A percentile compares a stretch with the other conserved stretches of the same genome.
Conservation (phyloP, 2,329 filamentous ascomycete species). For the Periconia digitata region DNA sequence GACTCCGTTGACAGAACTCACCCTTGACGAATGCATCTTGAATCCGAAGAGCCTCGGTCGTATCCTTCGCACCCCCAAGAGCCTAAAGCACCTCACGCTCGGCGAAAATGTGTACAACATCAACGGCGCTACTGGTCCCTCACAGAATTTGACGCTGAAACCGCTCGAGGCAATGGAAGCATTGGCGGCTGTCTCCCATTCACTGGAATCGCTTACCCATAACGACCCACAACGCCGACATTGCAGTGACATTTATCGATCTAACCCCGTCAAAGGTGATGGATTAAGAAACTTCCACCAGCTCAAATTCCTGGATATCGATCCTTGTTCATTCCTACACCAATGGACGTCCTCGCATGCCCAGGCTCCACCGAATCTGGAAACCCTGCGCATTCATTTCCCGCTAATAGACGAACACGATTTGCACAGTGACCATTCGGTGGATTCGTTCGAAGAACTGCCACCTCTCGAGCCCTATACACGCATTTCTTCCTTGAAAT, state of each 20-base stretch:
- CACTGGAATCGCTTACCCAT: slow-evolving; percentile 32
- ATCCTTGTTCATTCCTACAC: slow-evolving; percentile 34
- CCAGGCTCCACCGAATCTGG: slow-evolving; percentile 31
- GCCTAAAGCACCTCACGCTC: slow-evolving; percentile 33
- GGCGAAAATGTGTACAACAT: slow-evolving; percentile 38
- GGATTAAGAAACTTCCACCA: slow-evolving; percentile 35
- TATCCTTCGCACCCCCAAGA: slow-evolving; percentile 31
- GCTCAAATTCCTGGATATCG: slow-evolving; percentile 32
- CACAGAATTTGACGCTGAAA: slow-evolving; percentile 19
- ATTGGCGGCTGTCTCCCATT: slow-evolving; percentile 30
- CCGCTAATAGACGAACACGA: slow-evolving; percentile 4
- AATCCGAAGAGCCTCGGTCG: slow-evolving; percentile 21
- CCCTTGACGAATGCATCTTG: slow-evolving; percentile 41
- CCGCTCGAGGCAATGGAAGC: slow-evolving; percentile 24
- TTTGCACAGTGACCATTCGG: slow-evolving; percentile 1
- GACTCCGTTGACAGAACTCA: slow-evolving; percentile 33
- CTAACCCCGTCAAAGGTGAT: slow-evolving; percentile 21
- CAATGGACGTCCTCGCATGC: slow-evolving; percentile 26
- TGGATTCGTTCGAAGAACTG: slow-evolving; percentile 31
- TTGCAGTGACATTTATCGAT: slow-evolving; percentile 13
- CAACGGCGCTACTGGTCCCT: slow-evolving; percentile 3
- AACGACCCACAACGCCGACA: slow-evolving; percentile 23
- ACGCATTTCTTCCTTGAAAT: slow-evolving; percentile 25
- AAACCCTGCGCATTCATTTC: slow-evolving; percentile 29
- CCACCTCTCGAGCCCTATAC: slow-evolving; percentile 29